Conservation (phyloP, 148 eudicot genomes). For the Chenopodium formosanum region DNA sequence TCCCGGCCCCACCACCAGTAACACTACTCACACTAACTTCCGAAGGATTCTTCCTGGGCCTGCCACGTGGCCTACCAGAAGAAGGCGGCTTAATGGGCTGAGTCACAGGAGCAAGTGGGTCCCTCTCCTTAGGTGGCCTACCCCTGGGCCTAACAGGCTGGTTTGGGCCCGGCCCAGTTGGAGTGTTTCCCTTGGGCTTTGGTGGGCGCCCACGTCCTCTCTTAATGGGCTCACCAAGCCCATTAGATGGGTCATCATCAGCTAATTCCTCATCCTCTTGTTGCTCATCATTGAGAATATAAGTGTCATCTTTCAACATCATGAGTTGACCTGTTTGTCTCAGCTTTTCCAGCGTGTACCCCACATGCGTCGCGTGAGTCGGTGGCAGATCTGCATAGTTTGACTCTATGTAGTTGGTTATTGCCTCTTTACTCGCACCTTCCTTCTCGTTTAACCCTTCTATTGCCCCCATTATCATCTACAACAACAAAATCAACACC, state of each 20-base stretch:
- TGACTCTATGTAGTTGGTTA: background rate
- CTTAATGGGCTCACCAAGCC: background rate
- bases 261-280: background rate
- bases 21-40: background rate
- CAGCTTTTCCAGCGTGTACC: background rate
- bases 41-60: background rate
- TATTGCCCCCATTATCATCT: constrained; percentile 7
- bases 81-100: background rate
- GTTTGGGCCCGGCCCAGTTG: background rate
- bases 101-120: background rate
- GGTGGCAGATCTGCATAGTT: constrained; percentile 1
- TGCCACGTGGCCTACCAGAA: constrained; percentile 6
- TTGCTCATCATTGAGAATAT: background rate
- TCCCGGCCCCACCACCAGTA: background rate
- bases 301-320: background rate
- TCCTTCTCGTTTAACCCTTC: background rate
- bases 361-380: background rate
- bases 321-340: constrained; percentile 2
- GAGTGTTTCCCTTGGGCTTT: background rate
- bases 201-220: constrained; percentile 12
- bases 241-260: background rate
- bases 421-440: background rate
- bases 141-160: constrained; percentile 2
- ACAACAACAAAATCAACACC: background rate
- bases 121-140: background rate